These are phyloP conservation scores for Ceratobasidium theobromae DNA, from an alignment of 1,284 basidiomycete species.

Conservation along the genomic window DNA sequence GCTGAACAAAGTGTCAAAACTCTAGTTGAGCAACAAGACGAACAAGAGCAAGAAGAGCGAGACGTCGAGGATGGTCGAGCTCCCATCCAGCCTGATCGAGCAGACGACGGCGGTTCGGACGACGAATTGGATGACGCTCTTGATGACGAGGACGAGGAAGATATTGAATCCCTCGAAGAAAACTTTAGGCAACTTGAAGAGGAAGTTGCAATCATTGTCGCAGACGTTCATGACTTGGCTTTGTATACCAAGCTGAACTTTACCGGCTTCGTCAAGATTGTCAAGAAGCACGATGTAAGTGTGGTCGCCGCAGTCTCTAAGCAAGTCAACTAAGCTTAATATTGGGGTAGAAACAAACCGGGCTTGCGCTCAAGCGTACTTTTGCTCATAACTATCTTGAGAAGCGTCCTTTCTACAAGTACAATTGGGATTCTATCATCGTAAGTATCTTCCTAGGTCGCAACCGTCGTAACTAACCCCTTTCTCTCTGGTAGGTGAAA, in stretches of 20 bases:
- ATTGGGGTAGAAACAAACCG: conserved; percentile 53
- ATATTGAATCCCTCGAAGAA: conserved; percentile 80
- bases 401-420: conserved; percentile 94
- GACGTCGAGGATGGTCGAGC: conserved; percentile 52
- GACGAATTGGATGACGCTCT: conserved; percentile 57
- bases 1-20: conserved; percentile 79
- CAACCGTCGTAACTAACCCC: conserved; percentile 52
- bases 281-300: conserved; percentile 62
- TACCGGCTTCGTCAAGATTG: conserved; percentile 98
- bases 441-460: conserved; percentile 30
- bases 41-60: conserved; percentile 57
- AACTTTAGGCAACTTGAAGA: conserved; percentile 90
- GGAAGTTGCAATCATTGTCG: conserved; percentile 92
- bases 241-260: conserved; percentile 95
- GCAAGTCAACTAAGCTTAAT: not conserved
- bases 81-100: conserved; percentile 52
- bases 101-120: conserved; percentile 50
- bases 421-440: conserved; percentile 61
- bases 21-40: conserved; percentile 57
- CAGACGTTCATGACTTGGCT: conserved; percentile 97
- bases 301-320: not conserved
- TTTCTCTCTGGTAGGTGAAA: conserved; percentile 89
- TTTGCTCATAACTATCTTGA: conserved; percentile 90
- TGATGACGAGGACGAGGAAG: conserved; percentile 61
- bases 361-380: conserved; percentile 55